Conservation (phyloP, 148 eudicot species). For the Vaccinium myrtillus region DNA sequence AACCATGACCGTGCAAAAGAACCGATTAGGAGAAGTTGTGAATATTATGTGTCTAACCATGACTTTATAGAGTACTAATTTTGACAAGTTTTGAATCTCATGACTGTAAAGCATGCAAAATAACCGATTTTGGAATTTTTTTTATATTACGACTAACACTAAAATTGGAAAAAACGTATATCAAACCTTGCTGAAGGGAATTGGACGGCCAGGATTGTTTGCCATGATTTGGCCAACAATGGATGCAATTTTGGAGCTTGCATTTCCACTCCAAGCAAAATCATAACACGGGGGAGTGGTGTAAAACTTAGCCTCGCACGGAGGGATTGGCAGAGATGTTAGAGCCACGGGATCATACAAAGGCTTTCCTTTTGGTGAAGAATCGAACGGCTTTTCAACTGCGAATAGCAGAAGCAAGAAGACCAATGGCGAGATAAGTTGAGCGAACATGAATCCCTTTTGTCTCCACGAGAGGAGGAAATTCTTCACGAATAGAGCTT, state of each 20-base stretch:
- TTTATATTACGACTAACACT: too few relatives aligned
- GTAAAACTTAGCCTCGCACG: slow-evolving; percentile 55
- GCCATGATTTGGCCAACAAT: slow-evolving; percentile 51
- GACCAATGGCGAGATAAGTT: slow-evolving; percentile 63
- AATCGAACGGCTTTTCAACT: slow-evolving; percentile 32
- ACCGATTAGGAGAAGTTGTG: too few relatives aligned
- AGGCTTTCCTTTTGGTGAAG: not conserved
- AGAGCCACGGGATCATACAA: slow-evolving; percentile 42
- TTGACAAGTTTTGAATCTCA: too few relatives aligned
- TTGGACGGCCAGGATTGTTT: slow-evolving; percentile 58
- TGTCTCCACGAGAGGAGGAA: slow-evolving; percentile 65
- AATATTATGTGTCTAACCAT: too few relatives aligned
- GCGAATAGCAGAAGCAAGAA: slow-evolving; percentile 55
- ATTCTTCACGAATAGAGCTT: too few relatives aligned
- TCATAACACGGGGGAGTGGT: slow-evolving; percentile 59
- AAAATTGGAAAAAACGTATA: not conserved
- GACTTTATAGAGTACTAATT: too few relatives aligned
- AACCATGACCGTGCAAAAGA: too few relatives aligned
- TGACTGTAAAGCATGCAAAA: not conserved
- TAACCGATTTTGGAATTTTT: not conserved
- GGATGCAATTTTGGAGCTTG: slow-evolving; percentile 22
- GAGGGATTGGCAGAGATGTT: slow-evolving; percentile 47
- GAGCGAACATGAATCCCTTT: slow-evolving; percentile 51
- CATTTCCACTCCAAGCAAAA: slow-evolving; percentile 68
- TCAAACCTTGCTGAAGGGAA: slow-evolving; percentile 34